Percentiles rank a stretch among this genome's conserved stretches.
Evolutionary conservation across 441 rosid species (phyloP).

Genomic region (Pelargonium fulgidum): DNA sequence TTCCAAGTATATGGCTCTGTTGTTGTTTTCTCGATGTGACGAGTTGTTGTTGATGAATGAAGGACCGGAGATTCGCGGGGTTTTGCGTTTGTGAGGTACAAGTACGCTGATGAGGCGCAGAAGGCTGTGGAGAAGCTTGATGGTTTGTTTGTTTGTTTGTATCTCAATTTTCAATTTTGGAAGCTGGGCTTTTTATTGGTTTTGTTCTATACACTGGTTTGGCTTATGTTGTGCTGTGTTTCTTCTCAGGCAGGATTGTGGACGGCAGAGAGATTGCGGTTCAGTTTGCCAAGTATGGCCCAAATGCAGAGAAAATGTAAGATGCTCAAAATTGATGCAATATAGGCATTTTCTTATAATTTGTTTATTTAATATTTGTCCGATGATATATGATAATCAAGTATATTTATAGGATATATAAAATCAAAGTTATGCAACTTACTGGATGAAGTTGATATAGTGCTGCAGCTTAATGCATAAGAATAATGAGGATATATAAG

Average conservation of each 20-base stretch:
- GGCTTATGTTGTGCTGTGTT: background rate
- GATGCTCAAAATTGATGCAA: constrained; percentile 8
- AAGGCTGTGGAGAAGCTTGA: constrained; percentile 75
- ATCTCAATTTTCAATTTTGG: background rate
- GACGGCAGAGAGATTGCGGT: constrained; percentile 72
- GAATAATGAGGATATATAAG: no score
- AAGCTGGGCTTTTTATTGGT: background rate
- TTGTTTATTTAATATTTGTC: no score
- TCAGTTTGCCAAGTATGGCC: constrained; percentile 72
- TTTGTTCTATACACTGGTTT: background rate
- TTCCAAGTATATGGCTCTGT: background rate
- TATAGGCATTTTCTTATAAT: background rate
- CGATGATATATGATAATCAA: no score
- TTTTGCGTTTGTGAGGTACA: constrained; percentile 69
- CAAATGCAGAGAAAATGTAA: constrained; percentile 68
- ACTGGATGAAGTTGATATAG: no score
- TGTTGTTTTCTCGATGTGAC: background rate
- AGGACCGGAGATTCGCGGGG: constrained; percentile 77
- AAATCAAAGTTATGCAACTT: no score
- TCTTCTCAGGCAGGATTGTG: constrained; percentile 53
- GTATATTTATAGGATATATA: no score
- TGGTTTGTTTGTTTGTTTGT: constrained; percentile 28
- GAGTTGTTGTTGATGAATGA: background rate
- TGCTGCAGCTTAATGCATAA: no score
- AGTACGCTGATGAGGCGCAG: constrained; percentile 70